Evolutionary conservation across 306 rosid genomes (phyloP).

Genomic region (Hippophae gyantsensis): DNA sequence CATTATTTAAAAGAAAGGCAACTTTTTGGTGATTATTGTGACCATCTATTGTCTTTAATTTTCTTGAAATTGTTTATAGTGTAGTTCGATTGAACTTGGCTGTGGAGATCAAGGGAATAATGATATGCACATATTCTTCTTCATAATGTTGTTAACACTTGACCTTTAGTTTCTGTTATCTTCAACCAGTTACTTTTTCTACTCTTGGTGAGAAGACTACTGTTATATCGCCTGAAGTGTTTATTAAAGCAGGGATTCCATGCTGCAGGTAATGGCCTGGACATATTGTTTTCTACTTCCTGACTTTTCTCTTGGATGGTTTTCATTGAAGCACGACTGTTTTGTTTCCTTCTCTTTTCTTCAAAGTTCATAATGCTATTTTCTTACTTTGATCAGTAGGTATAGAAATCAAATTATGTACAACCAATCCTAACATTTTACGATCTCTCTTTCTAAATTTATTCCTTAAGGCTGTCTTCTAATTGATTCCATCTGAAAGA

Average conservation of each 20-base stretch:
- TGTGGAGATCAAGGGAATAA: constrained; percentile 4
- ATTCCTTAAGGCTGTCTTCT: too few relatives aligned
- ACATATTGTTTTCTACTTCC: constrained; percentile 5
- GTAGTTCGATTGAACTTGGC: not conserved
- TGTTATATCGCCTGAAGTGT: constrained; percentile 94
- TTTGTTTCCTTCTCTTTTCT: too few relatives aligned
- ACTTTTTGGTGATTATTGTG: too few relatives aligned
- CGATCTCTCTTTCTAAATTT: too few relatives aligned
- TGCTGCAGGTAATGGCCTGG: constrained; percentile 77
- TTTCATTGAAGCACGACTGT: constrained; percentile 2
- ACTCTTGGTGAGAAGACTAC: constrained; percentile 95
- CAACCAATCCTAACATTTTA: too few relatives aligned
- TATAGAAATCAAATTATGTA: too few relatives aligned
- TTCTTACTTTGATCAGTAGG: too few relatives aligned
- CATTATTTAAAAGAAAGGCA: too few relatives aligned
- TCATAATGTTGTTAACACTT: constrained; percentile 9
- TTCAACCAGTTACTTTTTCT: constrained; percentile 72
- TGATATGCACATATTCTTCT: constrained; percentile 14
- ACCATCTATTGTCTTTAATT: not conserved
- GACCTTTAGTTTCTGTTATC: constrained; percentile 14
- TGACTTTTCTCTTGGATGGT: constrained; percentile 10
- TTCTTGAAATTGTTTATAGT: not conserved
- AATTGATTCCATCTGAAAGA: too few relatives aligned
- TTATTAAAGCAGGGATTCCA: constrained; percentile 78
- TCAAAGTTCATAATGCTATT: too few relatives aligned